Evolutionary conservation across 768 basidiomycete genomes (phyloP).

Genomic region (Psilocybe sp.): DNA sequence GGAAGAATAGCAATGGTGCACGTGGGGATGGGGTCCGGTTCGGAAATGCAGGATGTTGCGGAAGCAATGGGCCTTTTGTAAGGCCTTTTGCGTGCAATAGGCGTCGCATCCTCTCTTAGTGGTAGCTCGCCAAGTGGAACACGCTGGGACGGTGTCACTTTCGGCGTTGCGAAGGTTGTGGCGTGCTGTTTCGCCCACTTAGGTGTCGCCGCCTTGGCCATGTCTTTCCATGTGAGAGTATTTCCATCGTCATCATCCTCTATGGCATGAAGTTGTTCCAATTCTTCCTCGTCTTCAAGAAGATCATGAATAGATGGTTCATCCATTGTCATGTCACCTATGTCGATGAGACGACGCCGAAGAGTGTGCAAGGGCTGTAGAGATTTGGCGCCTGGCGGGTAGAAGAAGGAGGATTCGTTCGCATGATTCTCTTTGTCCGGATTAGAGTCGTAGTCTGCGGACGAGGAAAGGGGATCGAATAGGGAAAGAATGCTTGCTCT

Average conservation of each 20-base stretch:
- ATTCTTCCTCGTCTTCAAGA: conserved; percentile 31
- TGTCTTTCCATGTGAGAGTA: conserved; percentile 32
- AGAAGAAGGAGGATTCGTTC: conserved; percentile 34
- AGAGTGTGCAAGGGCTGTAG: conserved; percentile 25
- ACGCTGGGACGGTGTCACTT: conserved; percentile 25
- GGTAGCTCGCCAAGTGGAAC: conserved; percentile 37
- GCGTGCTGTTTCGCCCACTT: conserved; percentile 22
- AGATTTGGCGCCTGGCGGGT: conserved; percentile 18
- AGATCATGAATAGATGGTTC: conserved; percentile 30
- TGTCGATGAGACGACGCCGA: conserved; percentile 43
- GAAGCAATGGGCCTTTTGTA: conserved; percentile 19
- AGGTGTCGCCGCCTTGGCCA: conserved; percentile 34
- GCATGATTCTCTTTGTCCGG: conserved; percentile 45
- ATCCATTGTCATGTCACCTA: conserved; percentile 47
- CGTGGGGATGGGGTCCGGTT: conserved; percentile 11
- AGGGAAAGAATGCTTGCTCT: conserved; percentile 45
- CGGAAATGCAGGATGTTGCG: conserved; percentile 18
- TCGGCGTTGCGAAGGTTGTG: conserved; percentile 14
- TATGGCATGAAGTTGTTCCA: conserved; percentile 21
- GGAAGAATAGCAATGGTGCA: conserved; percentile 8
- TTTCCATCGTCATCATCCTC: conserved; percentile 34
- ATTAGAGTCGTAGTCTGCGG: conserved; percentile 24
- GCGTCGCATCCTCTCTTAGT: conserved; percentile 30
- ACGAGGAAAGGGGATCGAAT: conserved; percentile 47
- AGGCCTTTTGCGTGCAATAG: conserved; percentile 31